Evolutionary conservation across 1,139 yeast genomes (phyloP).

Genomic region (Hemisphaericaspora xylanilytica): DNA sequence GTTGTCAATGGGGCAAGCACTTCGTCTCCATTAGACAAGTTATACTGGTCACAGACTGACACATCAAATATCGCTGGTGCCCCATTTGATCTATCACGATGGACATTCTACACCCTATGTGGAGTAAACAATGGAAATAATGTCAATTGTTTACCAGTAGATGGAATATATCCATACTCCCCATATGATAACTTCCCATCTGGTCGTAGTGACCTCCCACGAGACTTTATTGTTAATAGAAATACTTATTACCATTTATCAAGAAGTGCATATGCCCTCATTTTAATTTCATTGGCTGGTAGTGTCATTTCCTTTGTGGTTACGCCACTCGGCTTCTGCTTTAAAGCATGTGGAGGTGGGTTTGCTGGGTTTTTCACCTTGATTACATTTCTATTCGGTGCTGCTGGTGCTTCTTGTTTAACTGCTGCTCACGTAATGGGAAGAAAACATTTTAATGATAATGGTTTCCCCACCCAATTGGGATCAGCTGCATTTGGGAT

Average conservation of each 20-base stretch:
- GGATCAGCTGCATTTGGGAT: slow-evolving; percentile 63
- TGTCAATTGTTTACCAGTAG: slow-evolving; percentile 42
- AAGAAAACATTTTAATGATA: slow-evolving; percentile 49
- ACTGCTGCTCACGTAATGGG: slow-evolving; percentile 70
- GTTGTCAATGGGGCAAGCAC: slow-evolving; percentile 61
- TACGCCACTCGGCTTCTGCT: slow-evolving; percentile 16
- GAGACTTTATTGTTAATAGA: slow-evolving; percentile 42
- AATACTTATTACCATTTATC: slow-evolving; percentile 59
- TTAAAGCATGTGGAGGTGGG: slow-evolving; percentile 16
- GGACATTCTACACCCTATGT: slow-evolving; percentile 74
- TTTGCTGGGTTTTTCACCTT: slow-evolving; percentile 29
- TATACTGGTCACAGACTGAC: slow-evolving; percentile 72
- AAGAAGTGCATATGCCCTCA: slow-evolving; percentile 67
- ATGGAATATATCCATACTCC: slow-evolving; percentile 66
- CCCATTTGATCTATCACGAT: slow-evolving; percentile 31
- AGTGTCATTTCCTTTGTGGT: slow-evolving; percentile 45
- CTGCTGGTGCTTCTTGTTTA: slow-evolving; percentile 56
- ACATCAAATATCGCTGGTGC: slow-evolving; percentile 51
- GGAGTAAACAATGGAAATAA: slow-evolving; percentile 40
- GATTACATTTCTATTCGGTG: slow-evolving; percentile 50
- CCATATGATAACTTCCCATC: slow-evolving; percentile 57
- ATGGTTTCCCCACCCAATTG: slow-evolving; percentile 46
- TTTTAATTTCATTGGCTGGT: slow-evolving; percentile 57
- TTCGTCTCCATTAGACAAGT: slow-evolving; percentile 46
- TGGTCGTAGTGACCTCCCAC: slow-evolving; percentile 41